Conservation (phyloP, 2,329 filamentous ascomycete species). For the Aspergillus cejpii region DNA sequence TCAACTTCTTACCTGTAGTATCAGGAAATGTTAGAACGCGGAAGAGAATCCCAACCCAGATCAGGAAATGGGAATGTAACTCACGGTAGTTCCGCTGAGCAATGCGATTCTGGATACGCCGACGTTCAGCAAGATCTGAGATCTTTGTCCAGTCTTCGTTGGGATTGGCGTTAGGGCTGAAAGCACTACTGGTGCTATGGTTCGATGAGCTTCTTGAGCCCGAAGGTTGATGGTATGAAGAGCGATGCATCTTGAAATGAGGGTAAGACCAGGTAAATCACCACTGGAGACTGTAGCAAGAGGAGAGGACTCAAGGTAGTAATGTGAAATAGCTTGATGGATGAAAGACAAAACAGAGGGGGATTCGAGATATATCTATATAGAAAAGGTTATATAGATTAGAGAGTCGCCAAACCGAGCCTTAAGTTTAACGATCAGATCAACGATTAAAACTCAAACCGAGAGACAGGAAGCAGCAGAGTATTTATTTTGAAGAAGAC, state of each 20-base stretch:
- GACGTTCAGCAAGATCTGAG: constrained; percentile 87
- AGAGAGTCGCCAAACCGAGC: neutral
- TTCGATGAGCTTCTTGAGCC: constrained; percentile 60
- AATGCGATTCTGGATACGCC: constrained; percentile 94
- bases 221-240: constrained; percentile 21
- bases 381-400: neutral
- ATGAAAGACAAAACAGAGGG: neutral
- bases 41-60: neutral
- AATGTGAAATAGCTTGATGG: neutral
- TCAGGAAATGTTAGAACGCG: neutral
- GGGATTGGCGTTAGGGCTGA: constrained; percentile 87
- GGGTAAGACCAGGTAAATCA: constrained; percentile 4
- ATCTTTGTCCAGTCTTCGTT: constrained; percentile 99
- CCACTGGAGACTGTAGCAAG: neutral
- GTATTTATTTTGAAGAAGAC: constrained; percentile 20
- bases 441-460: constrained; percentile 9
- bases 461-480: constrained; percentile 9
- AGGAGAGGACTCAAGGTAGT: neutral
- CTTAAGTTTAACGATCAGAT: neutral
- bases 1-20: constrained; percentile 56
- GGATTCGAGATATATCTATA: neutral
- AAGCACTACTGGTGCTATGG: constrained; percentile 84
- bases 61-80: constrained; percentile 29
- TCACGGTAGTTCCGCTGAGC: constrained; percentile 94
- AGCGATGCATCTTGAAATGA: constrained; percentile 29